These are phyloP conservation scores for Colletotrichum sublineola DNA, from an alignment of 2,329 filamentous ascomycete species.

Conservation along the genomic window DNA sequence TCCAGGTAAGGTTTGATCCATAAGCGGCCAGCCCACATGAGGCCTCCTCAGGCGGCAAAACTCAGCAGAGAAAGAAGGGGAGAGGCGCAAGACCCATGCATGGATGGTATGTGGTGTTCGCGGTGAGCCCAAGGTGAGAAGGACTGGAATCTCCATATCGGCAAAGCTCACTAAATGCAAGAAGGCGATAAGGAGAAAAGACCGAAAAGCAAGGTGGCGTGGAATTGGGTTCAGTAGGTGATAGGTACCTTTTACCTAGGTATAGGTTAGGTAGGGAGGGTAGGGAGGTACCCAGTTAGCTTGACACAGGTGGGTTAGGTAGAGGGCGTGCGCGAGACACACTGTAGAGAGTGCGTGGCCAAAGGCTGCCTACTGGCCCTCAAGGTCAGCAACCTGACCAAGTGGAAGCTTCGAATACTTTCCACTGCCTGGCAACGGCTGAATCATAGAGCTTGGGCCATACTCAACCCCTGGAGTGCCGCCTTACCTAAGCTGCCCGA, in stretches of 20 bases:
- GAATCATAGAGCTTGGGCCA: slow-evolving; percentile 43
- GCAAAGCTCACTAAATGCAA: slow-evolving; percentile 40
- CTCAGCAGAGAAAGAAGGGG: neutral
- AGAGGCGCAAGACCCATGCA: neutral
- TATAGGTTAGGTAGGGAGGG: no score
- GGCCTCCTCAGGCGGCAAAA: neutral
- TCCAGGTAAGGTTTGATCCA: neutral
- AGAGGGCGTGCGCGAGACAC: slow-evolving; percentile 24
- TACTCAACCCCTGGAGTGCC: slow-evolving; percentile 16
- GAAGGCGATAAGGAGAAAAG: slow-evolving; percentile 28
- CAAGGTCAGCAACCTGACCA: slow-evolving; percentile 34
- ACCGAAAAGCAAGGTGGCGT: slow-evolving; percentile 29
- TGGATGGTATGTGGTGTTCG: slow-evolving; percentile 7
- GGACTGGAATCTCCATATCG: slow-evolving; percentile 20
- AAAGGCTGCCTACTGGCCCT: slow-evolving; percentile 34
- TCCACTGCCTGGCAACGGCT: slow-evolving; percentile 38
- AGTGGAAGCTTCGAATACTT: slow-evolving; percentile 44
- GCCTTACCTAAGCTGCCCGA: slow-evolving; percentile 38
- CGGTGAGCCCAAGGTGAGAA: slow-evolving; percentile 25
- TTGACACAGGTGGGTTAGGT: slow-evolving; percentile 5
- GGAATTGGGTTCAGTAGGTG: neutral
- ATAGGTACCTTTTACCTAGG: neutral
- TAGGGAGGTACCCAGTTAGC: neutral
- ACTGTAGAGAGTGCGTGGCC: slow-evolving; percentile 37
- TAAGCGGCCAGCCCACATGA: no score